Percentiles rank a stretch among this genome's conserved stretches.
Evolutionary conservation across 179 eudicot genomes (phyloP).

Genomic region (Beta lomatogona): DNA sequence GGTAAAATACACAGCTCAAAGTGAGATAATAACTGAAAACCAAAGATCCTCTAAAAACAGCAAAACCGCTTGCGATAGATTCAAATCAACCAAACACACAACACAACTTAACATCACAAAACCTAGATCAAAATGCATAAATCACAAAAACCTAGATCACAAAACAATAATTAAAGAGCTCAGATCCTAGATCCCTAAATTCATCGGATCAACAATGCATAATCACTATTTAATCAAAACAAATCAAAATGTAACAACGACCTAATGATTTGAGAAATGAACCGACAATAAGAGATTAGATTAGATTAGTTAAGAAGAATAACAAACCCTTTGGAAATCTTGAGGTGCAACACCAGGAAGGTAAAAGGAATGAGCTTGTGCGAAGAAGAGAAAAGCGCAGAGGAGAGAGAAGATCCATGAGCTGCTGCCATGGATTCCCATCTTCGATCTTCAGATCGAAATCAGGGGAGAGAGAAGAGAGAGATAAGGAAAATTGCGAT

Average conservation of each 20-base stretch:
- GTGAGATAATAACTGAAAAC: not conserved
- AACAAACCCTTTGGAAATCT: slow-evolving; percentile 42
- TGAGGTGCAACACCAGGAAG: slow-evolving; percentile 61
- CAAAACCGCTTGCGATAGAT: not conserved
- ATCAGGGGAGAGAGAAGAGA: slow-evolving; percentile 10
- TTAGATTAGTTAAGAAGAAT: not conserved
- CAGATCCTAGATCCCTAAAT: slow-evolving; percentile 30
- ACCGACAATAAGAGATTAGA: too few relatives aligned
- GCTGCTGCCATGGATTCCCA: slow-evolving; percentile 31
- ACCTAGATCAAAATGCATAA: not conserved
- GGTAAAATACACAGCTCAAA: not conserved
- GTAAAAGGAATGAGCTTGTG: slow-evolving; percentile 37
- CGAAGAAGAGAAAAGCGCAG: slow-evolving; percentile 24
- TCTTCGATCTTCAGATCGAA: slow-evolving; percentile 43
- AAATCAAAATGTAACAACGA: not conserved
- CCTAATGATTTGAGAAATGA: not conserved
- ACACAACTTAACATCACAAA: not conserved
- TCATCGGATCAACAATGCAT: not conserved
- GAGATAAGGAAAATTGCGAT: not conserved
- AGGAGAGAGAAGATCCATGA: slow-evolving; percentile 33
- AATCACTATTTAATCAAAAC: not conserved
- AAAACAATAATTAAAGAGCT: not conserved
- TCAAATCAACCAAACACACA: not conserved
- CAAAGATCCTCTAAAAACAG: not conserved
- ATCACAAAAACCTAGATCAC: slow-evolving; percentile 11